Base-by-base conservation (phyloP, 371 early-diverging fungal genomes). In the Syncephalastrum racemosum region DNA sequence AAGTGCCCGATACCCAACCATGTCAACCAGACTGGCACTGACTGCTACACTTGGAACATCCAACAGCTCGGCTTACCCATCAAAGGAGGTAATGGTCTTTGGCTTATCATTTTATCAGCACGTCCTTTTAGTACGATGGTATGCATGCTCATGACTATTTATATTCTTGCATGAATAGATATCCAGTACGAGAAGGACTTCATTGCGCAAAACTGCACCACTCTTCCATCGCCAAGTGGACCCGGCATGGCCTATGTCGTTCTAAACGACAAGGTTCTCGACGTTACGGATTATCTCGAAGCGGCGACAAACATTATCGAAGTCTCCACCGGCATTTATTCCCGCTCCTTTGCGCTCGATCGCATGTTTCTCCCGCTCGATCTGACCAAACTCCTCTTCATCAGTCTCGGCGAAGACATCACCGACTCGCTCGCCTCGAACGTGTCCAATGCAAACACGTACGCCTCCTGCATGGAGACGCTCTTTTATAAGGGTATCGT, bases 281-380 rank as follows among this genome's bases (percentile, higher is more conserved):
- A 79, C 60, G 73, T 79, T 15, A 76, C 77, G 0, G 45, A 54
- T 14, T 79, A 79, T 50, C 58, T 79, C 13, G 63, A 49, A 20
- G 54, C 63, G 7, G 75, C 64, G 20, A 72, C 77, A 8, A 68
- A 66, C 20, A 53, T 74, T 13, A 56, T 76, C 6, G 59, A 57
- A n/a, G 49, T 72, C 4, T 68, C 76, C 3, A 46, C 59, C 6
- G 64, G 65, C 3, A 56, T 66, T n/a, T 68, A 64, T 24, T 70
- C 75, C 10, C 69, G 77, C 2, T 64, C 75, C 1, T 71, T 76
- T 58, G 70, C 64, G 2, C 42, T 66, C 1, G 72, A 79, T 19
- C 64, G 79, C 4, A 71, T 75, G 70, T 75, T 75, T 50, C 51
- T 79, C 10, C 76, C 76, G 1, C 56, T 71, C 14, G 73, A 75